Base-by-base conservation (phyloP, 192 early-diverging fungal genomes). In the Mortierella claussenii region DNA sequence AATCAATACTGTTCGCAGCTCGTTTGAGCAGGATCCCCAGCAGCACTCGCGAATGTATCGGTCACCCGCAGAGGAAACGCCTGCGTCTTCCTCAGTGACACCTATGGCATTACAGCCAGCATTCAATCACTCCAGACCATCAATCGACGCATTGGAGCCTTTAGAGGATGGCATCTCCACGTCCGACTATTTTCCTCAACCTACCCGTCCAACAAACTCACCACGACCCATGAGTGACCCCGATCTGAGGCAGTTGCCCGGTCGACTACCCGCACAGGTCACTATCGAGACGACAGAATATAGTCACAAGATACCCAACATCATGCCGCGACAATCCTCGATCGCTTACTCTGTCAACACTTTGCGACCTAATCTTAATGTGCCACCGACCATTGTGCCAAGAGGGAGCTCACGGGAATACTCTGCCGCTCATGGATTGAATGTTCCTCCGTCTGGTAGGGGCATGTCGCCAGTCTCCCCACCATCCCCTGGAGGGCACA, bases 381-480 rank as follows among this genome's bases (percentile, higher is more conserved):
- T 76, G 0, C 73, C 73, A 6, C 73, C 73, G 3, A 54, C 56
- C 13, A 76, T 76, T 20, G 73, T 67, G 10, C 73, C 73, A 2
- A 56, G 73, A 52, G 42, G 57, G 18, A 76, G 73, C 30, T 76
- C 73, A 8, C 27, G 73, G 27, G 73, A 67, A 32, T 76, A 76
- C 8, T 76, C 73, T 5, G 18, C 59, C 20, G 46, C 73, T 1
- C 62, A 76, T 51, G 73, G 73, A 55, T 62, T 67, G 28, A 76
- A 76, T n/a, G 59, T 60, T 11, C 73, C 65, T 24, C 73, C 66
- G 13, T 61, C 64, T 24, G 47, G 36, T 24, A 32, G 52, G 28
- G 73, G 73, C 20, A 76, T 76, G 73, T 76, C 73, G 4, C 73
- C 73, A 15, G 65, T 76, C 4, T 76, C 73, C 0, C 73, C 73